Evolutionary conservation across 164 flowering plant genomes (phyloP), one percentile per base, ranked within the genome.

Genomic region (Aristolochia fimbriata): DNA sequence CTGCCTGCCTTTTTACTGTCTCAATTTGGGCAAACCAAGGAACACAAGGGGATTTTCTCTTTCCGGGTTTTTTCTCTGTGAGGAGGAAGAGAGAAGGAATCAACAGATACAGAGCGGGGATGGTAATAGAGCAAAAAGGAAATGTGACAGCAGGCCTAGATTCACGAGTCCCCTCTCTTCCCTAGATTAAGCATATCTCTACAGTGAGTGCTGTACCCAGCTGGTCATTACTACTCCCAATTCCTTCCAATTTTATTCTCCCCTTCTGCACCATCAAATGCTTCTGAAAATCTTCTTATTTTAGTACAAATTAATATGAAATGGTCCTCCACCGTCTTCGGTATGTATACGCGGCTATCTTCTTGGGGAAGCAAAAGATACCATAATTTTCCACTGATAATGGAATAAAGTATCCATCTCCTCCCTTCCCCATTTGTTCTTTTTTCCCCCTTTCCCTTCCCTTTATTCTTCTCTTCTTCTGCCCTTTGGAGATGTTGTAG

Each of bases 161-260:
- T 62, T 59, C 51, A 51, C 63, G 70, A 62, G 73, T 69, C 65
- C 64, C 30, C 60, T 59, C 63, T 65, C 70, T 53, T 49, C 67
- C 62, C 72, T 59, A 62, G 68, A 59, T 55, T 62, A 41, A 63
- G 25, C 59, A 49, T 52, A 51, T 55, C 47, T 47, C 68, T 65
- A 57, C 68, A 15, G 22, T 45, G 25, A 59, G 24, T 20, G 47
- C 51, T 53, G 55, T 11, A 19, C 56, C 56, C 56, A 20, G 27
- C 31, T 15, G 13, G n/a, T 54, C 16, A 27, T 27, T 54, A 21
- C 33, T 37, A 11, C 24, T 15, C 16, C 20, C 31, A 54, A 27
- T 27, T 27, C 30, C 30, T 27, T 27, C 30, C 14, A n/a, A 25
- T 53, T 15, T 1, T 21, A 21, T 53, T 48, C 37, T 21, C 13